Evolutionary conservation across 306 rosid species (phyloP).

Genomic region (Macrotyloma uniflorum): DNA sequence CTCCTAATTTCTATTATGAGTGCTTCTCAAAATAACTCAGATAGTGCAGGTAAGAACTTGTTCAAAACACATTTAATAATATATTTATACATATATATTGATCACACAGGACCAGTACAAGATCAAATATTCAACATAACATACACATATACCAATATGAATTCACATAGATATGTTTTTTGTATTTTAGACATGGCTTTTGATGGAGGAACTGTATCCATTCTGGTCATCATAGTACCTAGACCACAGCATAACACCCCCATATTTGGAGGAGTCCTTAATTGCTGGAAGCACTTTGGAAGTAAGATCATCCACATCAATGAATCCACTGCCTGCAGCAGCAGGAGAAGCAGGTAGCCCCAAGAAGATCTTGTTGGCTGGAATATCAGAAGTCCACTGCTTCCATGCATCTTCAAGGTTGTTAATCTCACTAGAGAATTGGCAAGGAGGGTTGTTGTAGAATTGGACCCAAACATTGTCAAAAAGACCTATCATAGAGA

Average conservation of each 20-base stretch:
- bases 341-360: slow-evolving; percentile 47
- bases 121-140: background rate
- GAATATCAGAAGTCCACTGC: slow-evolving; percentile 42
- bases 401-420: slow-evolving; percentile 49
- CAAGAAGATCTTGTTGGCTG: slow-evolving; percentile 46
- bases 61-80: background rate
- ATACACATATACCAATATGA: background rate
- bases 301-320: slow-evolving; percentile 40
- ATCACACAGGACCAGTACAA: background rate
- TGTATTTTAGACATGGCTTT: slow-evolving; percentile 31
- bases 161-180: background rate
- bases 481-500: slow-evolving; percentile 39
- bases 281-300: slow-evolving; percentile 51
- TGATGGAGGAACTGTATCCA: slow-evolving; percentile 47
- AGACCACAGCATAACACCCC: slow-evolving; percentile 52
- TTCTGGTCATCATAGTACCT: slow-evolving; percentile 44
- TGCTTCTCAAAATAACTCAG: background rate
- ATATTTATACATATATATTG: background rate
- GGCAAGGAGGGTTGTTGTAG: slow-evolving; percentile 53
- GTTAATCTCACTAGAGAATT: slow-evolving; percentile 26
- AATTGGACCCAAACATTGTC: slow-evolving; percentile 51
- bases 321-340: slow-evolving; percentile 50
- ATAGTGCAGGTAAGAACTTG: background rate
- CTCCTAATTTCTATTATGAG: no score
- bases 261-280: slow-evolving; percentile 43